These are phyloP conservation scores for Blastocystis sp. DNA, from an alignment of 352 stramenopile genomes.

Conservation along the genomic window DNA sequence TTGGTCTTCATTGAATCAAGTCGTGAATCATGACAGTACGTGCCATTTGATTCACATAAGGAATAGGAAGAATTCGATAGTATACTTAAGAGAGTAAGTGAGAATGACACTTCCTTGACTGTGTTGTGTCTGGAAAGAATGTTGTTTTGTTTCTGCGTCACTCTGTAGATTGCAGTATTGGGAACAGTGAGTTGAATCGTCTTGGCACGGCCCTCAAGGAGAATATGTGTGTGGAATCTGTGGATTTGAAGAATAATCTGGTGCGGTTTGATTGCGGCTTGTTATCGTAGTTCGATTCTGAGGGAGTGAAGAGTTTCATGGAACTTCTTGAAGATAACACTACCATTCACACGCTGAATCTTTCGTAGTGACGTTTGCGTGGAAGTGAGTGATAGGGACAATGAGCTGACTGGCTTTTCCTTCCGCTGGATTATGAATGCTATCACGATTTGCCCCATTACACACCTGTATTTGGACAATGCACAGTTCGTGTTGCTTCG, in stretches of 20 bases:
- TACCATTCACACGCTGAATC: not conserved
- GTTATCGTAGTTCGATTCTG: not conserved
- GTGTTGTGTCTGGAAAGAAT: not conserved
- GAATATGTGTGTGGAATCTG: too few species aligned
- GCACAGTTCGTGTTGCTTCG: not conserved
- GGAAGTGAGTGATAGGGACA: not conserved
- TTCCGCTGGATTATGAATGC: not conserved
- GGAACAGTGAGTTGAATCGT: too few species aligned
- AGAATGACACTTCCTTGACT: not conserved
- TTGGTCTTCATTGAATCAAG: too few species aligned
- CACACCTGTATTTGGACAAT: not conserved
- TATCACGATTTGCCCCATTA: not conserved
- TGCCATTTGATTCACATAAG: too few species aligned
- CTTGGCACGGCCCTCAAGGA: too few species aligned
- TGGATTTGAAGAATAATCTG: not conserved
- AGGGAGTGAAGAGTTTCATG: not conserved
- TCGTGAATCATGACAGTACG: too few species aligned
- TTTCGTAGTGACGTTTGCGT: not conserved
- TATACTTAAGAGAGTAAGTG: too few species aligned
- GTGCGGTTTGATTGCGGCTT: not conserved
- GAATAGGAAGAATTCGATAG: too few species aligned
- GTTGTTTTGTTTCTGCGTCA: not conserved
- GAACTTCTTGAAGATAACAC: constrained; percentile 1
- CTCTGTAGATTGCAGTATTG: too few species aligned
- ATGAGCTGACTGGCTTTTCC: not conserved